phyloP scores from a whole-genome alignment of 352 stramenopile species.

The Globisporangium spinosum region DNA sequence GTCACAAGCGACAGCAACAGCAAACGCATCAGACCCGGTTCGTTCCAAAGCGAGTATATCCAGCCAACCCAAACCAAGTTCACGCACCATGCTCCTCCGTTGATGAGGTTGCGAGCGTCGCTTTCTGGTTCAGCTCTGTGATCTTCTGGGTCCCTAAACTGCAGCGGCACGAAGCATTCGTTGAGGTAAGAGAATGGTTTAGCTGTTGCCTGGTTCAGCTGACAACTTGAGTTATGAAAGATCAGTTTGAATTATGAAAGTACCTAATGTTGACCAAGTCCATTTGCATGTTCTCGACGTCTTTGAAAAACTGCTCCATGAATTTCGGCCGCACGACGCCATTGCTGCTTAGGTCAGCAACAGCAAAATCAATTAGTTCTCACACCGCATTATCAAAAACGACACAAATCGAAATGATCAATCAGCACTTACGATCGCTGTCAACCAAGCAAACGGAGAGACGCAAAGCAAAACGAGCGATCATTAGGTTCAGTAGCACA shows the following conservation, averaged over 20 bases:
- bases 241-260: not conserved
- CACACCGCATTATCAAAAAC: not conserved
- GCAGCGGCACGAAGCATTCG: not conserved
- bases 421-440: slow-evolving; percentile 6
- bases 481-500: not conserved
- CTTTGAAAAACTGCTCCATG: slow-evolving; percentile 95
- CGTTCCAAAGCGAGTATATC: not conserved
- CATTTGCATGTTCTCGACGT: slow-evolving; percentile 93
- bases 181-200: not conserved
- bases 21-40: not conserved
- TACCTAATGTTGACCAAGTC: slow-evolving; percentile 90
- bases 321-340: slow-evolving; percentile 72
- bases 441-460: not conserved
- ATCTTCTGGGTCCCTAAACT: slow-evolving; percentile 91
- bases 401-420: not conserved
- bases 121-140: slow-evolving; percentile 90
- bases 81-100: slow-evolving; percentile 80
- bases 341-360: slow-evolving; percentile 21
- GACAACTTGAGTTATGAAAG: not conserved
- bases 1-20: not conserved
- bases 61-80: not conserved
- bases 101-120: slow-evolving; percentile 91
- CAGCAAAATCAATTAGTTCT: not conserved
- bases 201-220: not conserved
- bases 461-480: not conserved